Conservation (phyloP, 768 basidiomycete species). For the Sporobolomyces pararoseus region DNA sequence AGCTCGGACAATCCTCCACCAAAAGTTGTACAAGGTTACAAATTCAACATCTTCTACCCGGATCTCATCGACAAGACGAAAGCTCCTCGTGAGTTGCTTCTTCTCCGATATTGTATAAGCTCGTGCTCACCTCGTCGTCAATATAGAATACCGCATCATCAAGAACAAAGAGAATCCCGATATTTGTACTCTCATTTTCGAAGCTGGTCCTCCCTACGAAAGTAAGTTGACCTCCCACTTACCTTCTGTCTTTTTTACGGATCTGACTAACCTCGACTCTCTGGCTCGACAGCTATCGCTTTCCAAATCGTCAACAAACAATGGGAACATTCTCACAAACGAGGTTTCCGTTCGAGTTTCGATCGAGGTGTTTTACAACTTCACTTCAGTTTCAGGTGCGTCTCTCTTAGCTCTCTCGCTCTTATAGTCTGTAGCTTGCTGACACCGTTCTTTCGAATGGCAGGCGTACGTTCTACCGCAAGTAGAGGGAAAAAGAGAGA, state of each 20-base stretch:
- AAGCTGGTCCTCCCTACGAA: constrained; percentile 69
- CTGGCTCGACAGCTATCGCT: constrained; percentile 69
- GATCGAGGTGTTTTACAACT: constrained; percentile 92
- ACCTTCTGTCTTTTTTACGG: neutral
- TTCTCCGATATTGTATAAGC: neutral
- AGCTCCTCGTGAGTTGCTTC: constrained; percentile 57
- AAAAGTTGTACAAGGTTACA: constrained; percentile 98
- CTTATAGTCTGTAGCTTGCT: neutral
- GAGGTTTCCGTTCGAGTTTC: constrained; percentile 94
- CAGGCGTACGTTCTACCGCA: constrained; percentile 12
- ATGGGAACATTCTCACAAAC: constrained; percentile 98
- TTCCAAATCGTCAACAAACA: constrained; percentile 96
- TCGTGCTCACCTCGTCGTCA: neutral
- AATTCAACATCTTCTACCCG: constrained; percentile 83
- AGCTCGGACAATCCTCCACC: constrained; percentile 98
- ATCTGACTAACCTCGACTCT: neutral
- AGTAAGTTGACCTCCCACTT: constrained; percentile 13
- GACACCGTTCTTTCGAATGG: neutral
- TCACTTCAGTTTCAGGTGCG: constrained; percentile 83
- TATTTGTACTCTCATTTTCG: constrained; percentile 87
- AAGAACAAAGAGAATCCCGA: constrained; percentile 93
- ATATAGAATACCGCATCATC: constrained; percentile 70
- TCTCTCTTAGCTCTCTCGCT: neutral
- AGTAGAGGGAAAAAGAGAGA: neutral
- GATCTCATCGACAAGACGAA: constrained; percentile 98